Base-by-base conservation (phyloP, 2,329 filamentous ascomycete species). In the Fusarium multiceps region DNA sequence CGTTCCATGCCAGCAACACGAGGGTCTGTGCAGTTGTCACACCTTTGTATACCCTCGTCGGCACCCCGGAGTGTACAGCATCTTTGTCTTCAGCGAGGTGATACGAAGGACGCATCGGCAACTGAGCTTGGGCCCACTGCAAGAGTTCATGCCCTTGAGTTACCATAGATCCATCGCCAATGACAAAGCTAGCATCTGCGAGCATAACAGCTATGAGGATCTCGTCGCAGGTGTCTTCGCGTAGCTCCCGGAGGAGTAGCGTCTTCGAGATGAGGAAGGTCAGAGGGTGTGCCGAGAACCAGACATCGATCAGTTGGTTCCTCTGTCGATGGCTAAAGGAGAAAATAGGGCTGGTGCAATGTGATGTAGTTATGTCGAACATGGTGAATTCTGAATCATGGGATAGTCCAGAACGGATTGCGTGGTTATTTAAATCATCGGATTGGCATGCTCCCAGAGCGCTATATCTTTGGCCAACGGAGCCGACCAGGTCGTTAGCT, bases 201-300 rank as follows among this genome's bases (percentile, higher is more conserved):
- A 82, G 74, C 55, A 82, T 80, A 13, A 77, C 64, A 8, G 80
- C 81, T 34, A 82, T 73, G 12, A 82, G 75, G 21, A 79, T 75
- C 55, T 80, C 77, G 59, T 82, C 80, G 45, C 80, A 77, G 7
- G 78, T 80, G n/a, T 75, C 78, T 57, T 81, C 79, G 23, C 79
- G 77, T 11, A 81, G 73, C 37, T 80, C 78, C 37, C 78, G 75
- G 18, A 81, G 74, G 11, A 82, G 74, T 11, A 82, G 68, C 2
- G 80, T 82, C 68, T 82, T 82, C 55, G 80, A 82, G 18, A 82
- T 72, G 18, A 82, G 72, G 55, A 79, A 78, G 11, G 80, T 80
- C 9, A 82, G 68, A 27, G 81, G 81, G 46, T 82, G 81, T 14
- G 75, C 65, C 1, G 78, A 80, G 59, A 79, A 82, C 81, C 81